phyloP scores from a whole-genome alignment of 2,329 filamentous ascomycete species.

The Sclerotinia trifoliorum region DNA sequence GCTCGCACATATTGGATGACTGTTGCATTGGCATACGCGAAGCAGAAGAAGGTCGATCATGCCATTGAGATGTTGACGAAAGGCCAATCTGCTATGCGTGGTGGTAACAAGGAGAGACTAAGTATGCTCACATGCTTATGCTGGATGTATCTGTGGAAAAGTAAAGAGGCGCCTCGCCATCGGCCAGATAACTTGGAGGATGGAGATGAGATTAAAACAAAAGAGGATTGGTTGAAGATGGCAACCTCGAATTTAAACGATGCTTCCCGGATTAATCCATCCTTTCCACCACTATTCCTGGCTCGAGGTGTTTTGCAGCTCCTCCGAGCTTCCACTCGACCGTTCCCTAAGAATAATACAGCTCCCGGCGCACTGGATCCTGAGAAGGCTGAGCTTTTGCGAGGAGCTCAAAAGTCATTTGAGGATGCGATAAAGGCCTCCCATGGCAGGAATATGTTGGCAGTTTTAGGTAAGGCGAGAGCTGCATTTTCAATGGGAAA shows the following conservation, averaged over 20 bases:
- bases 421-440: conserved; percentile 89
- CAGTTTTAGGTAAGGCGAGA: conserved; percentile 83
- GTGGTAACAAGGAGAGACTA: conserved; percentile 63
- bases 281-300: conserved; percentile 86
- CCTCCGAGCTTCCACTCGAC: conserved; percentile 79
- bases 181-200: conserved; percentile 61
- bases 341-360: conserved; percentile 58
- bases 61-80: conserved; percentile 70
- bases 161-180: conserved; percentile 64
- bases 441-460: conserved; percentile 84
- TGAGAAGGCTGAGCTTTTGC: conserved; percentile 75
- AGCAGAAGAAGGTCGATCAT: conserved; percentile 90
- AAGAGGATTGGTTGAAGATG: conserved; percentile 86
- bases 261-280: conserved; percentile 88
- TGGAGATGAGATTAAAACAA: conserved; percentile 73
- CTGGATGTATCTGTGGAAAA: conserved; percentile 71
- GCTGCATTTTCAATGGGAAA: conserved; percentile 83
- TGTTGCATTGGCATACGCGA: conserved; percentile 94
- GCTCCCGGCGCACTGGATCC: conserved; percentile 60
- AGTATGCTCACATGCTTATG: conserved; percentile 65
- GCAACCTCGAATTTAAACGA: conserved; percentile 94
- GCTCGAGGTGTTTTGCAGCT: conserved; percentile 87
- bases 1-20: conserved; percentile 96
- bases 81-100: conserved; percentile 59
- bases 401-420: conserved; percentile 86